These are phyloP conservation scores for Draba incana DNA, from an alignment of 345 rosid genomes.

Conservation along the genomic window DNA sequence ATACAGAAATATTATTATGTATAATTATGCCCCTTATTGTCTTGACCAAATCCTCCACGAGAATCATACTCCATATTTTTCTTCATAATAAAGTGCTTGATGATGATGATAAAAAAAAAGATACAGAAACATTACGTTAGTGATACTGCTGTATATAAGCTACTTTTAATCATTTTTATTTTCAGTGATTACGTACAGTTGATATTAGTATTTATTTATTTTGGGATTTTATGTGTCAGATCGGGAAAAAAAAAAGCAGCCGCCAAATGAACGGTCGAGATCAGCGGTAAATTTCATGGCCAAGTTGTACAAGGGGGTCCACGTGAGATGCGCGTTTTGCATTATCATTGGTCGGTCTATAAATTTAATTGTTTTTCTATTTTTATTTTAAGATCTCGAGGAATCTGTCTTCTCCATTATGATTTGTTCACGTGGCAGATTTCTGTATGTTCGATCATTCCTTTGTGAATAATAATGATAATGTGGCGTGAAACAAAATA, in stretches of 20 bases:
- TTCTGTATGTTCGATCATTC: neutral
- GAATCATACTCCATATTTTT: too few relatives aligned
- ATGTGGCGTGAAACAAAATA: too few relatives aligned
- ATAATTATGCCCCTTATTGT: too few relatives aligned
- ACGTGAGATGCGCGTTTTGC: slow-evolving; percentile 44
- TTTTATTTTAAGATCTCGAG: slow-evolving; percentile 35
- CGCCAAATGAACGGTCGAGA: slow-evolving; percentile 47
- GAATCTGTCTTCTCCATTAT: slow-evolving; percentile 31
- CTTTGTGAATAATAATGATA: neutral
- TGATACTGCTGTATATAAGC: neutral
- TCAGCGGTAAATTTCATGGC: slow-evolving; percentile 41
- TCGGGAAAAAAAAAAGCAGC: slow-evolving; percentile 29
- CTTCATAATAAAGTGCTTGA: too few relatives aligned
- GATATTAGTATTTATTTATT: neutral
- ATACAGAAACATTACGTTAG: neutral
- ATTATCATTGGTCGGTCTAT: slow-evolving; percentile 45
- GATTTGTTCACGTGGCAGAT: slow-evolving; percentile 26
- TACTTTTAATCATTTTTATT: neutral
- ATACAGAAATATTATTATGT: too few relatives aligned
- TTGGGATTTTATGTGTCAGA: slow-evolving; percentile 42
- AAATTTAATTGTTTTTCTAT: slow-evolving; percentile 1
- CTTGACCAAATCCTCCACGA: too few relatives aligned
- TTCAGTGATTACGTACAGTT: slow-evolving; percentile 26
- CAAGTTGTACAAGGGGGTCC: slow-evolving; percentile 43
- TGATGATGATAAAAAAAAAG: too few relatives aligned